Evolutionary conservation across 768 basidiomycete genomes (phyloP), one percentile per base, ranked within the genome.

Genomic region (Suillus occidentalis): DNA sequence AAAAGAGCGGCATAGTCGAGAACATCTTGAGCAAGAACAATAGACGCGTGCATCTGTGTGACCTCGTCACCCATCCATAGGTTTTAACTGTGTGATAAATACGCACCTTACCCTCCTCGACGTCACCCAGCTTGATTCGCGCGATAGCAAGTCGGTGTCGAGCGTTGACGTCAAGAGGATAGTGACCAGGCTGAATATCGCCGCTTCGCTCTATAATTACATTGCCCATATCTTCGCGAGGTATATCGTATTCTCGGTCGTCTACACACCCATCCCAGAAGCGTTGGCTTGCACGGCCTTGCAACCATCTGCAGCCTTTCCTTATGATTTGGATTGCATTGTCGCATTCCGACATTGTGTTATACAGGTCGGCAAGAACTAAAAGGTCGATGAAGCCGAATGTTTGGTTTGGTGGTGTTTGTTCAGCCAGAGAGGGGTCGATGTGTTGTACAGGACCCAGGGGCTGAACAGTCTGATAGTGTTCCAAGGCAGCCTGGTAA

Each of bases 281-380:
- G 62, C 80, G 82, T 72, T 91, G 89, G 55, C 84, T 79, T 39
- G 77, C 79, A 39, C 97, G 80, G 0, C 94, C 93, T 74, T 98
- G 94, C n/a, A 98, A 75, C 97, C 97, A 99, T 62, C 97, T 79
- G 60, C 86, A 89, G 1, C 95, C 96, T 60, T 80, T 81, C 56
- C 90, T 83, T 60, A 97, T 88, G 1, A 86, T 84, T 14, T 85
- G 81, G 18, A 94, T 79, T 0, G 91, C 91, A 49, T 83, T 80
- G 42, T 87, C 87, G 70, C 90, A 82, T 65, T 92, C 85, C 1
- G 85, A 87, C 34, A 89, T 78, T 1, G 85, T 83, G 67, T 94
- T 89, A 70, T 92, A 87, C 56, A 96, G 80, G 72, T 99, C 97
- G 3, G 92, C 89, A 13, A 99, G 85, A 4, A 91, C 87, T 28